Evolutionary conservation across 495 filamentous ascomycete genomes (phyloP).

Genomic region (Neurospora sp.): DNA sequence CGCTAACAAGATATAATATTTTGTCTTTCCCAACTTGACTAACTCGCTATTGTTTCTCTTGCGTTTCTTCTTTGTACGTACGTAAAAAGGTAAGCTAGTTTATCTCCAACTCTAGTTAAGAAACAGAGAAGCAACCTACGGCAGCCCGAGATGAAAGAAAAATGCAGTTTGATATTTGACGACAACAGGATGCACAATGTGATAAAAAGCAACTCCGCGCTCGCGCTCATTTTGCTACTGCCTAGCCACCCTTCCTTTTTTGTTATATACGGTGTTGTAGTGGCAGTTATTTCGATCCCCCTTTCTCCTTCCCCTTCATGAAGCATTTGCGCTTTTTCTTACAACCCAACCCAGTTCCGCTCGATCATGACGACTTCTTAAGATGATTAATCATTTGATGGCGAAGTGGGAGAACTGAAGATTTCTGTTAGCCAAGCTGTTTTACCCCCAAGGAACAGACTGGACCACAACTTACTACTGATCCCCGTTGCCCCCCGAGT

Average conservation of each 20-base stretch:
- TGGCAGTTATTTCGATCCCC: not conserved
- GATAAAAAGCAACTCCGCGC: not conserved
- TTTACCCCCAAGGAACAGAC: not conserved
- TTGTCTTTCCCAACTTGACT: not conserved
- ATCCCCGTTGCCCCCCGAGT: conserved; percentile 21
- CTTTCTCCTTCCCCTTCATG: not conserved
- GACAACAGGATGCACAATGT: not conserved
- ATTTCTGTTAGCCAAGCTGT: not conserved
- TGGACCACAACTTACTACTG: conserved; percentile 23
- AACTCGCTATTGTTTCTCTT: not conserved
- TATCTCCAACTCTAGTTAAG: not conserved
- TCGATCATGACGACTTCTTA: not conserved
- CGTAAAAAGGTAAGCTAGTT: not conserved
- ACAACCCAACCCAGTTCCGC: not conserved
- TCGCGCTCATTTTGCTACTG: not conserved
- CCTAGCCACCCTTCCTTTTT: not conserved
- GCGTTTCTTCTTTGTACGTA: not conserved
- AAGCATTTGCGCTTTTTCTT: not conserved
- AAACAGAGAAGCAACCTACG: not conserved
- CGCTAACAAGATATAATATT: not conserved
- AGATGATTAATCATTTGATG: conserved; percentile 19
- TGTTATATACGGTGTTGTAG: not conserved
- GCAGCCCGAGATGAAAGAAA: not conserved
- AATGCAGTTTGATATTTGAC: not conserved
- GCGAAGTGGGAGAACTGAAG: conserved; percentile 24